Conservation (phyloP, 495 filamentous ascomycete species). For the Massariosphaeria phaeospora region DNA sequence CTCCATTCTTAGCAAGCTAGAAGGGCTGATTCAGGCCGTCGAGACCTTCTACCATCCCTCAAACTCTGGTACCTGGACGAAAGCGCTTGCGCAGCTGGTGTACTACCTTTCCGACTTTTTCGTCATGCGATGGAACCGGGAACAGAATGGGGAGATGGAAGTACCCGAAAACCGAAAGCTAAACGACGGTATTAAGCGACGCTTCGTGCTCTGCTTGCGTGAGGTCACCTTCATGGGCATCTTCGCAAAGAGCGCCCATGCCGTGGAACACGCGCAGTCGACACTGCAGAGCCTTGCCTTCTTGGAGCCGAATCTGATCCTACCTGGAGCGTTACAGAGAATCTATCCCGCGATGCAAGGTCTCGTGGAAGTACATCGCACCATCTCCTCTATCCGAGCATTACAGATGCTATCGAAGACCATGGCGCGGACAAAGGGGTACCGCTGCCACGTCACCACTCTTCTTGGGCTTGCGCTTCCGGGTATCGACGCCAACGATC, state of each 20-base stretch:
- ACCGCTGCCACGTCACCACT: slow-evolving; percentile 90
- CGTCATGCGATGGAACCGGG: slow-evolving; percentile 94
- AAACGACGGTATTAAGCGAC: slow-evolving; percentile 70
- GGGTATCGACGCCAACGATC: slow-evolving; percentile 95
- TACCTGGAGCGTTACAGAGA: slow-evolving; percentile 88
- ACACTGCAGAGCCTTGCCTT: slow-evolving; percentile 84
- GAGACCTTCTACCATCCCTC: slow-evolving; percentile 99
- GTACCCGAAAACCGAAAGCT: slow-evolving; percentile 73
- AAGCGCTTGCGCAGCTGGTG: slow-evolving; percentile 80
- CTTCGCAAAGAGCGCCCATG: slow-evolving; percentile 86
- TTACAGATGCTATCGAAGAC: slow-evolving; percentile 83
- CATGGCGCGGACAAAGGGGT: slow-evolving; percentile 87
- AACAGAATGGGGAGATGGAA: slow-evolving; percentile 86
- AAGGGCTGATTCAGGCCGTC: slow-evolving; percentile 89
- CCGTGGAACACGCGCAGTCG: slow-evolving; percentile 85
- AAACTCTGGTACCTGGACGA: slow-evolving; percentile 90
- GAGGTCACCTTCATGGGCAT: slow-evolving; percentile 98
- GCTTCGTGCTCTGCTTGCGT: slow-evolving; percentile 84
- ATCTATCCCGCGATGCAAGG: slow-evolving; percentile 97
- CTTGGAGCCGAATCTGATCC: slow-evolving; percentile 84
- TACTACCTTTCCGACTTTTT: slow-evolving; percentile 95
- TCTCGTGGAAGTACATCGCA: slow-evolving; percentile 93
- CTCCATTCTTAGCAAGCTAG: slow-evolving; percentile 78
- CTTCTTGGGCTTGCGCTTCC: slow-evolving; percentile 86
- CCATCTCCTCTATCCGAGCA: slow-evolving; percentile 85